phyloP scores from a whole-genome alignment of 2,329 filamentous ascomycete species.

The Ilyonectria destructans region DNA sequence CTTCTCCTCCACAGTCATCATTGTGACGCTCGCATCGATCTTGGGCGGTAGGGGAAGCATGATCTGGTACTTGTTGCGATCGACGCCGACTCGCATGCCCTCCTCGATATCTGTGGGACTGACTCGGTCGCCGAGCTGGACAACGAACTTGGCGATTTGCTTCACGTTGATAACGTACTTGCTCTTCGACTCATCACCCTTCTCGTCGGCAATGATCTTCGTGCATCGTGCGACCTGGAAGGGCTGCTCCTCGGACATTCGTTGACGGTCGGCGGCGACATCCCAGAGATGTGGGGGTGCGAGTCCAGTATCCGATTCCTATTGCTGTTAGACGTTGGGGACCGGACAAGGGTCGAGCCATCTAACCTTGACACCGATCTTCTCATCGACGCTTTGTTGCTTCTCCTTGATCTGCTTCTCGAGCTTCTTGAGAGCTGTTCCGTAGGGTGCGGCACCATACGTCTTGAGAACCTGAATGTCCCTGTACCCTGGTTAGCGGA shows the following conservation, averaged over 20 bases:
- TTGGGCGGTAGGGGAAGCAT: conserved; percentile 96
- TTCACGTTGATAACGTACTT: conserved; percentile 99
- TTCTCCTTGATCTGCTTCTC: conserved; percentile 99
- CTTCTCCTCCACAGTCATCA: conserved; percentile 99
- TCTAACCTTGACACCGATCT: conserved; percentile 88
- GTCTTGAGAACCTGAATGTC: conserved; percentile 99
- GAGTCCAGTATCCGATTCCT: conserved; percentile 99
- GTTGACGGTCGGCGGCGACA: conserved; percentile 96
- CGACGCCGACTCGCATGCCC: conserved; percentile 98
- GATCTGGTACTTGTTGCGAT: conserved; percentile 99
- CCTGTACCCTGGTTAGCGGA: conserved; percentile 66
- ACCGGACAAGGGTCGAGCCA: background rate
- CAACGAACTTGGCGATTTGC: conserved; percentile 99
- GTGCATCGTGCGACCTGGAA: conserved; percentile 98
- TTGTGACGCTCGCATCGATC: conserved; percentile 98
- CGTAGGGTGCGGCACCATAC: conserved; percentile 97
- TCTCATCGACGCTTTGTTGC: conserved; percentile 98
- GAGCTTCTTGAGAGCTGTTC: conserved; percentile 93
- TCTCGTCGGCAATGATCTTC: conserved; percentile 98
- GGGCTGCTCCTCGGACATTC: conserved; percentile 98
- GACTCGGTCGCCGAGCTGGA: conserved; percentile 96
- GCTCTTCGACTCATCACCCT: conserved; percentile 93
- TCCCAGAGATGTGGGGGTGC: conserved; percentile 99
- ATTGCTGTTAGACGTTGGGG: conserved; percentile 39
- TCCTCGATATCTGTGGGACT: conserved; percentile 99